Evolutionary conservation across 2,329 filamentous ascomycete species (phyloP).

Genomic region (Ilyonectria robusta): DNA sequence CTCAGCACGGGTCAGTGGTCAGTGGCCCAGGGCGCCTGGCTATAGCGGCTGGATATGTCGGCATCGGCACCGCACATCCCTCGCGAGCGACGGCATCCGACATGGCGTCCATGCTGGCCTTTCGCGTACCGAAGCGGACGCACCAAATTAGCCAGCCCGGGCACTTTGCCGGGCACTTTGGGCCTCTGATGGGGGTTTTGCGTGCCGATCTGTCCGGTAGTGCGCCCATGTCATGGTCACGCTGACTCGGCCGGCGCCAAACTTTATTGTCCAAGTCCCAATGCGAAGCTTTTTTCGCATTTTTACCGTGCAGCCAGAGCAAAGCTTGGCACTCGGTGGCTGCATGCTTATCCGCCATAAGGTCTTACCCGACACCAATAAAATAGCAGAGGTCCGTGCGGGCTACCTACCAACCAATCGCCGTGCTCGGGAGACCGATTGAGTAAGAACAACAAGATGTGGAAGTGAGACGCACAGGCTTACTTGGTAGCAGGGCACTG

Average conservation of each 20-base stretch:
- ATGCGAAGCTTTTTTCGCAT: constrained; percentile 45
- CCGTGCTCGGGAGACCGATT: neutral
- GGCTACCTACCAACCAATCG: neutral
- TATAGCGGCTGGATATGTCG: constrained; percentile 46
- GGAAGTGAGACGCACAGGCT: neutral
- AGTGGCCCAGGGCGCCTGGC: neutral
- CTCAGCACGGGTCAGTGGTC: neutral
- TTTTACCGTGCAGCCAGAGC: constrained; percentile 48
- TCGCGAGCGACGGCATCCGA: neutral
- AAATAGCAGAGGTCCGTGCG: neutral
- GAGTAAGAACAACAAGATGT: neutral
- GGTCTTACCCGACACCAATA: constrained; percentile 31
- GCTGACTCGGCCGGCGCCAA: constrained; percentile 41
- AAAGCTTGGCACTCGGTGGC: constrained; percentile 49
- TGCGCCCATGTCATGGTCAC: constrained; percentile 30
- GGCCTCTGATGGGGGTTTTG: constrained; percentile 17
- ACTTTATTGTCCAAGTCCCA: constrained; percentile 35
- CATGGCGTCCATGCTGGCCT: neutral
- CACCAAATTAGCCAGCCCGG: constrained; percentile 3
- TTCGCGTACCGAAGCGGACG: constrained; percentile 5
- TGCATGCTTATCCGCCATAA: constrained; percentile 47
- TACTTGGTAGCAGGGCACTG: too few relatives aligned
- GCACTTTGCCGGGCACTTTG: constrained; percentile 5
- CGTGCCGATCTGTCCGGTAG: constrained; percentile 48
- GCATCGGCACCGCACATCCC: constrained; percentile 37